Evolutionary conservation across 2,329 filamentous ascomycete genomes (phyloP).

Genomic region (Colletotrichum navitas): DNA sequence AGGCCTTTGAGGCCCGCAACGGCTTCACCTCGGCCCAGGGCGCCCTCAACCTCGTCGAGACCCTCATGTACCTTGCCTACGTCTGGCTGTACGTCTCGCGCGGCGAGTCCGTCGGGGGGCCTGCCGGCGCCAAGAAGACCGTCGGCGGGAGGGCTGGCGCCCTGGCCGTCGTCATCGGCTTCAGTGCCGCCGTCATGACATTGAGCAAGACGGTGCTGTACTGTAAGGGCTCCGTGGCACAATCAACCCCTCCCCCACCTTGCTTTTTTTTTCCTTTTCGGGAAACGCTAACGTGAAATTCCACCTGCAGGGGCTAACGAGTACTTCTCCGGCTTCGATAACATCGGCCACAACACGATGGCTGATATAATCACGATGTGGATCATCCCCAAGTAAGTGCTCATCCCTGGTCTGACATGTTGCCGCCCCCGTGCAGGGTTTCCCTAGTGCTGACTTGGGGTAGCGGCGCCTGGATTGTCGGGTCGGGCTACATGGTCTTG

Average conservation of each 20-base stretch:
- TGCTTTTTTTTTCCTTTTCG: too few species aligned
- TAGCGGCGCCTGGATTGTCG: conserved; percentile 68
- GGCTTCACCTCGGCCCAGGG: conserved; percentile 86
- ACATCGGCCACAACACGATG: conserved; percentile 68
- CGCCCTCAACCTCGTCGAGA: conserved; percentile 77
- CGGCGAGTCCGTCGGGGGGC: conserved; percentile 43
- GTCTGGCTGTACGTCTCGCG: conserved; percentile 52
- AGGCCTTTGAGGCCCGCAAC: conserved; percentile 73
- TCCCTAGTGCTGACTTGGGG: not conserved
- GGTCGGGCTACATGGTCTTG: conserved; percentile 65
- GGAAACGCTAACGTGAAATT: not conserved
- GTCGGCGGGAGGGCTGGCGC: conserved; percentile 60
- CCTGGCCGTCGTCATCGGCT: conserved; percentile 61
- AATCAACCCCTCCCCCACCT: too few species aligned
- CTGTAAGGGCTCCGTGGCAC: conserved; percentile 56
- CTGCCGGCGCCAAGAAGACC: conserved; percentile 47
- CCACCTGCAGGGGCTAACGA: conserved; percentile 64
- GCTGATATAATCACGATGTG: conserved; percentile 63
- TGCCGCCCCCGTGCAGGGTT: not conserved
- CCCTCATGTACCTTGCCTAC: conserved; percentile 72
- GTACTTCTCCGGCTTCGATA: conserved; percentile 66
- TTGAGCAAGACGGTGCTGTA: conserved; percentile 73
- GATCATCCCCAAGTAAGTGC: conserved; percentile 69
- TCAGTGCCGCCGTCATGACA: conserved; percentile 70
- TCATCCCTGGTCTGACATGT: not conserved